phyloP scores from a whole-genome alignment of 495 filamentous ascomycete genomes.

The Hyaloscypha variabilis region DNA sequence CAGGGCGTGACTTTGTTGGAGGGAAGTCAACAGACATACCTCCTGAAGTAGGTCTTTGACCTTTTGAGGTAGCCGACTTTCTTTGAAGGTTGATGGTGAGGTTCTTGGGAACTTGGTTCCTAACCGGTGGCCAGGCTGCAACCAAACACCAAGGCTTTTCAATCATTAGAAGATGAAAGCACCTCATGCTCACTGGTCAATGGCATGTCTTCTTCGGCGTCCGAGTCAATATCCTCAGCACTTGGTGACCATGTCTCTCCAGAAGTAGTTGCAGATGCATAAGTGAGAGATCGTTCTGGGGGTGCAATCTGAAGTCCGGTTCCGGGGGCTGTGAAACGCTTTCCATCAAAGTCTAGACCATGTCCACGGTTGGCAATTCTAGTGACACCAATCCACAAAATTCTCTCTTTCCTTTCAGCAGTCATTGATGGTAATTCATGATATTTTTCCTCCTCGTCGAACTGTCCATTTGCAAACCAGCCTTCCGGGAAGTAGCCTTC shows the following conservation, averaged over 20 bases:
- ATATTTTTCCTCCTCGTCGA: constrained; percentile 77
- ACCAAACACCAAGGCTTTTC: neutral
- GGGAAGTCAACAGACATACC: too few species aligned
- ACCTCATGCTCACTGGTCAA: neutral
- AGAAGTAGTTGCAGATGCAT: constrained; percentile 13
- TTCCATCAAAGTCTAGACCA: constrained; percentile 18
- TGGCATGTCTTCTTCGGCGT: constrained; percentile 8
- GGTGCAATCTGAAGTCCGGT: neutral
- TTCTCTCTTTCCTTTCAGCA: constrained; percentile 68
- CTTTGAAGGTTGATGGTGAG: too few species aligned
- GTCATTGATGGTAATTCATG: constrained; percentile 69
- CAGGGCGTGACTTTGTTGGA: too few species aligned
- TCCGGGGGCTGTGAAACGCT: neutral
- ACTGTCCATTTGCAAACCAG: constrained; percentile 70
- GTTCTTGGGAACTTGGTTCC: too few species aligned
- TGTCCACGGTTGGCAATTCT: constrained; percentile 41
- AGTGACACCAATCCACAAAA: constrained; percentile 71
- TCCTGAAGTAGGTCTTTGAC: too few species aligned
- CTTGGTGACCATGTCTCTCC: constrained; percentile 13
- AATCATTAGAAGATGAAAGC: neutral
- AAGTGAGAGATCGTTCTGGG: constrained; percentile 15
- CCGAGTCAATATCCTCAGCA: constrained; percentile 10
- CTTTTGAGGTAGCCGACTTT: too few species aligned
- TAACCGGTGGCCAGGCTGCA: too few species aligned
- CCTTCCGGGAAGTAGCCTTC: constrained; percentile 65